Evolutionary conservation across 192 early-diverging fungal species (phyloP).

Genomic region (Coemansia sp.): DNA sequence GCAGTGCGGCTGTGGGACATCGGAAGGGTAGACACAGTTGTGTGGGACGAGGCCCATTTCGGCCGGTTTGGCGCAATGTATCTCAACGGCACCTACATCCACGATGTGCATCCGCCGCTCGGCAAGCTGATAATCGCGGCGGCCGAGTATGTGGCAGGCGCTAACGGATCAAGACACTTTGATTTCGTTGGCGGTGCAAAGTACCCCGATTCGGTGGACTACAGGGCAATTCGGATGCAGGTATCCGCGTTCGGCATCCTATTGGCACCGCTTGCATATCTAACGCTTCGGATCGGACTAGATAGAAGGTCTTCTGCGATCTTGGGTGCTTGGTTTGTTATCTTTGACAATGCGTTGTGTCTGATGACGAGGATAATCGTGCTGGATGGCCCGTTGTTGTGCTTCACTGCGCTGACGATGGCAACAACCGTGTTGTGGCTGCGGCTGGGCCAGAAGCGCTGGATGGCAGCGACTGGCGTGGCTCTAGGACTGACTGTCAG

Average conservation of each 20-base stretch:
- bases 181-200: constrained; percentile 56
- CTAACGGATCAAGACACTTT: not conserved
- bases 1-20: constrained; percentile 56
- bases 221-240: constrained; percentile 31
- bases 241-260: not conserved
- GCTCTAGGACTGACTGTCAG: constrained; percentile 83
- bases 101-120: constrained; percentile 95
- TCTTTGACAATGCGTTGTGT: constrained; percentile 57
- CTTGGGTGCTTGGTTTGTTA: constrained; percentile 11
- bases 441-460: constrained; percentile 22
- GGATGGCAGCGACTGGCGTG: constrained; percentile 82
- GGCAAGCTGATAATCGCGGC: constrained; percentile 70
- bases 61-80: constrained; percentile 94
- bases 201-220: constrained; percentile 59
- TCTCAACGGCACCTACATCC: constrained; percentile 86
- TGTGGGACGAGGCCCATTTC: constrained; percentile 94
- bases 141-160: constrained; percentile 22
- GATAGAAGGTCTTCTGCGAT: not conserved
- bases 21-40: constrained; percentile 54
- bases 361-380: constrained; percentile 64
- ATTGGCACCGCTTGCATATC: not conserved
- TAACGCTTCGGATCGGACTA: not conserved
- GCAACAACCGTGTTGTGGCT: not conserved
- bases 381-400: constrained; percentile 66
- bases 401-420: constrained; percentile 57